These are phyloP conservation scores for Tardiomyces depauwii DNA, from an alignment of 1,139 yeast species.

Conservation along the genomic window DNA sequence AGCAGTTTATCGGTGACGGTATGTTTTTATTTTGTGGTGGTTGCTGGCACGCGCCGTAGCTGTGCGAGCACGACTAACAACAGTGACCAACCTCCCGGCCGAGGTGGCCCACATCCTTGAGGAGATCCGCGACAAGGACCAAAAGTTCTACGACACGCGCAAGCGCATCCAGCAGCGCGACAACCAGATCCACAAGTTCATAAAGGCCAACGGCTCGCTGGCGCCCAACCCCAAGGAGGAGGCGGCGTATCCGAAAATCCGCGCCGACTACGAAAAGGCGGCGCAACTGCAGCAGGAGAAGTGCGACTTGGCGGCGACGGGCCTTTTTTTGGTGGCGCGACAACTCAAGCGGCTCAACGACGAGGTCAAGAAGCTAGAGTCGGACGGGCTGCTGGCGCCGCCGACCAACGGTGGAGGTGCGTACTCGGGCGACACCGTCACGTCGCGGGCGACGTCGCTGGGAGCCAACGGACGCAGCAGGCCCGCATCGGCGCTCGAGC, in stretches of 20 bases:
- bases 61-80: not conserved
- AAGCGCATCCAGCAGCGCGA: slow-evolving; percentile 65
- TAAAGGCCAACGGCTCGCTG: slow-evolving; percentile 73
- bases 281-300: slow-evolving; percentile 65
- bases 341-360: slow-evolving; percentile 64
- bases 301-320: slow-evolving; percentile 70
- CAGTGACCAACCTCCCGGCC: slow-evolving; percentile 71
- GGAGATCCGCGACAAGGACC: slow-evolving; percentile 66
- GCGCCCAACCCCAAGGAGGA: slow-evolving; percentile 77
- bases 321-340: slow-evolving; percentile 61
- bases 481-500: not conserved
- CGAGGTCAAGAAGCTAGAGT: slow-evolving; percentile 64
- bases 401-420: slow-evolving; percentile 4
- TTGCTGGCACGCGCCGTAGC: too few relatives aligned
- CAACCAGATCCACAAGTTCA: slow-evolving; percentile 67
- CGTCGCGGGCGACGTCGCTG: not conserved
- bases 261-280: slow-evolving; percentile 54
- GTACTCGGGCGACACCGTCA: slow-evolving; percentile 1
- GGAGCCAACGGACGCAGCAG: not conserved
- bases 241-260: slow-evolving; percentile 52
- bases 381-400: slow-evolving; percentile 64
- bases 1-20: slow-evolving; percentile 55
- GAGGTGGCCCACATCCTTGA: slow-evolving; percentile 74
- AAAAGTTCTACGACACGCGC: slow-evolving; percentile 52
- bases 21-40: not conserved